Conservation (phyloP, 352 stramenopile genomes). For the Phytophthora brassicae region DNA sequence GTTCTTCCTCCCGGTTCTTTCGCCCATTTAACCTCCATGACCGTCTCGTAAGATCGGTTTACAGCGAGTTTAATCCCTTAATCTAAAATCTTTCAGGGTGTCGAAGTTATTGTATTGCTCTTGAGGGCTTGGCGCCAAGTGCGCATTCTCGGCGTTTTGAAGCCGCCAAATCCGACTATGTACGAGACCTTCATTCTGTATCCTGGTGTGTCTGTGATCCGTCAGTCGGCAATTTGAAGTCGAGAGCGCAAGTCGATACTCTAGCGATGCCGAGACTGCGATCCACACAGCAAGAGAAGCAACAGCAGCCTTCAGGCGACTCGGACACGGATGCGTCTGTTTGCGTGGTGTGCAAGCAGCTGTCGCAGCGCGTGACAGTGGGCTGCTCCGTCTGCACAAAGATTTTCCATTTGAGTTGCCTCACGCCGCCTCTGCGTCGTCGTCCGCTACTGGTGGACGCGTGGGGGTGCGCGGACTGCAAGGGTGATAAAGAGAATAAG, state of each 20-base stretch:
- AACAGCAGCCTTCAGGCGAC: neutral
- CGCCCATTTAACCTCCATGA: slow-evolving; percentile 35
- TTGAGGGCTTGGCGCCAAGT: slow-evolving; percentile 11
- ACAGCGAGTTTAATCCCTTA: neutral
- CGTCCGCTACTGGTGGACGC: slow-evolving; percentile 36
- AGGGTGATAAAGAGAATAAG: neutral
- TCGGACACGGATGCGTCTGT: slow-evolving; percentile 9
- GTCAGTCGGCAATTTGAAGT: slow-evolving; percentile 34
- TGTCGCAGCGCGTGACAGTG: slow-evolving; percentile 47
- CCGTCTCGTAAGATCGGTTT: slow-evolving; percentile 24
- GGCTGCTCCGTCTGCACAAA: slow-evolving; percentile 41
- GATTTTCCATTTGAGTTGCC: slow-evolving; percentile 59
- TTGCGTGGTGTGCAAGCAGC: slow-evolving; percentile 45
- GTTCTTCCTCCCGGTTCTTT: slow-evolving; percentile 72
- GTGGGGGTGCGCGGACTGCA: slow-evolving; percentile 51
- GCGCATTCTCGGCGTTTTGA: neutral
- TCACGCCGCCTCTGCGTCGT: slow-evolving; percentile 50
- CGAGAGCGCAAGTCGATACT: neutral
- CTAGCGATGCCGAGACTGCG: slow-evolving; percentile 27
- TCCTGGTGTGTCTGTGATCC: neutral
- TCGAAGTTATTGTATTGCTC: slow-evolving; percentile 4
- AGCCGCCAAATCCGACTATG: slow-evolving; percentile 8
- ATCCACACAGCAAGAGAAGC: slow-evolving; percentile 2
- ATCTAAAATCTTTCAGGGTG: neutral
- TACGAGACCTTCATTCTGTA: slow-evolving; percentile 7